A percentile compares a stretch with the other conserved stretches of the same genome.
Evolutionary conservation across 2,329 filamentous ascomycete species (phyloP).

Genomic region (Trichoderma hamatum): DNA sequence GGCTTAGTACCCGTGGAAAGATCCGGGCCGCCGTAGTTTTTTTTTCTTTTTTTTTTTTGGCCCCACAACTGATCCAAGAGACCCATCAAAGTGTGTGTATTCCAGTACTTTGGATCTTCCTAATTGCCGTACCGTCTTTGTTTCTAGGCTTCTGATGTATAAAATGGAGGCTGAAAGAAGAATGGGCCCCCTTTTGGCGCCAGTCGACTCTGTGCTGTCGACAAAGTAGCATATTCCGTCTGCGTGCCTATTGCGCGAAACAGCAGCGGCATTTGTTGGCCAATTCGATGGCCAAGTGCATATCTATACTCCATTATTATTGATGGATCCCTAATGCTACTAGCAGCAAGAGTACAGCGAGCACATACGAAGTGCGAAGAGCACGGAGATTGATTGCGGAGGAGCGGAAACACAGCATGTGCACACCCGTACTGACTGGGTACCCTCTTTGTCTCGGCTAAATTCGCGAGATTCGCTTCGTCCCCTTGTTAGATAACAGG

Average conservation of each 20-base stretch:
- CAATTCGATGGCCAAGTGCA: background rate
- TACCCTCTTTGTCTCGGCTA: conserved; percentile 21
- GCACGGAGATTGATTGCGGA: background rate
- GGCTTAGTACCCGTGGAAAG: conserved; percentile 7
- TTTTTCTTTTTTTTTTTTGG: background rate
- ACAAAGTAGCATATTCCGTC: background rate
- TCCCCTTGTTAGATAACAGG: background rate
- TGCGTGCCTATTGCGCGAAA: background rate
- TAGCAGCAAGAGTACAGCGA: background rate
- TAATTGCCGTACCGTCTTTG: background rate
- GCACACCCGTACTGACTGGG: background rate
- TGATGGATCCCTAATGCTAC: background rate
- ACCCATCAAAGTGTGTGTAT: background rate
- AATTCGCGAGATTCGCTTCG: background rate
- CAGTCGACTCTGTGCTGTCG: background rate
- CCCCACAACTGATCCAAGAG: background rate
- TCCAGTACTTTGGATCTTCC: background rate
- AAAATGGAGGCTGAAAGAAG: background rate
- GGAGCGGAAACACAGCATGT: conserved; percentile 18
- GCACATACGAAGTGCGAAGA: background rate
- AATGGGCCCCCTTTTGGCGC: background rate
- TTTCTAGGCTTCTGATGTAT: background rate
- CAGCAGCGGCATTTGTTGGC: background rate
- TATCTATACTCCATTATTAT: background rate
- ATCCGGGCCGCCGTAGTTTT: background rate